phyloP scores from a whole-genome alignment of 768 basidiomycete genomes.

The Leccinum pellstonianum region DNA sequence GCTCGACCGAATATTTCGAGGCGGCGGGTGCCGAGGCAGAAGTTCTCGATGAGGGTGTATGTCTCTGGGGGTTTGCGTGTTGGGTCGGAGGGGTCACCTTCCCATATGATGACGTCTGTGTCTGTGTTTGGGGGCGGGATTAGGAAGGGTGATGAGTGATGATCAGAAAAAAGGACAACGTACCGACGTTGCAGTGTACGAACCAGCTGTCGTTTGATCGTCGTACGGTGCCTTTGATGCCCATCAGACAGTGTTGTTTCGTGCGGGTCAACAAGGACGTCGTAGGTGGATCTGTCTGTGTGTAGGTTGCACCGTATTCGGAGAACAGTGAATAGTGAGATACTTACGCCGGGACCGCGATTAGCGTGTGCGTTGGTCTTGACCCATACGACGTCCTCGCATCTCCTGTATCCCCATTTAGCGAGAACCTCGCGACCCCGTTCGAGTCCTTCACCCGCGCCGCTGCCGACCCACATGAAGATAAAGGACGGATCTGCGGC shows the following conservation, averaged over 20 bases:
- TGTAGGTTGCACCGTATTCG: constrained; percentile 6
- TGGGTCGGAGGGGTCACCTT: constrained; percentile 53
- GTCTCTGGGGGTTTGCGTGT: constrained; percentile 77
- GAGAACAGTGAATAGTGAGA: neutral
- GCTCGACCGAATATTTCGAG: constrained; percentile 84
- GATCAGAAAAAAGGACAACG: constrained; percentile 27
- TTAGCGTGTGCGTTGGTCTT: constrained; percentile 80
- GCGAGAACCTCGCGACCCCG: no score
- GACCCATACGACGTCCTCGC: constrained; percentile 98
- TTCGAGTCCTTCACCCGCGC: no score
- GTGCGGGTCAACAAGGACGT: constrained; percentile 84
- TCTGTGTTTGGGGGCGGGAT: constrained; percentile 46
- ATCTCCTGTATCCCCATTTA: constrained; percentile 71
- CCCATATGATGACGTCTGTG: constrained; percentile 97
- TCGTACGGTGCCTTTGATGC: constrained; percentile 94
- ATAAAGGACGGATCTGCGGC: no score
- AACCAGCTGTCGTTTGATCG: constrained; percentile 96
- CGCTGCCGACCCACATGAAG: no score
- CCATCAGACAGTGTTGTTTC: constrained; percentile 96
- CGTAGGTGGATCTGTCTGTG: constrained; percentile 80
- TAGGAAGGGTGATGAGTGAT: neutral
- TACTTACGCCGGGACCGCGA: constrained; percentile 69
- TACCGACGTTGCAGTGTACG: constrained; percentile 97
- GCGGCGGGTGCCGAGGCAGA: constrained; percentile 89
- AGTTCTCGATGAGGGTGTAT: constrained; percentile 95